Percentiles rank a stretch among this genome's conserved stretches.
Conservation (phyloP, 108 stramenopile species). For the Seminavis robusta region DNA sequence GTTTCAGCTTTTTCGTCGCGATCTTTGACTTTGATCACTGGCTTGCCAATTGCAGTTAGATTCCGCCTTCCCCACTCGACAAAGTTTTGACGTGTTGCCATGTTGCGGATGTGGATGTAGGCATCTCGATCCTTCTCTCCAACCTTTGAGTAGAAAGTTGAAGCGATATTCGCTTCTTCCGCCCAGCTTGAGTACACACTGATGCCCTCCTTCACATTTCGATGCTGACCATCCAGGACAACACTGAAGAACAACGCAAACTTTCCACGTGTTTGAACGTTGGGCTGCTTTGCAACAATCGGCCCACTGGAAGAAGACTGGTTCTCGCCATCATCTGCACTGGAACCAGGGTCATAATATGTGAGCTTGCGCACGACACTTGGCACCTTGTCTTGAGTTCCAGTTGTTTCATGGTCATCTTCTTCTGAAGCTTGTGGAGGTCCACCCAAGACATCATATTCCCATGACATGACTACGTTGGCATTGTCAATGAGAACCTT, state of each 20-base stretch:
- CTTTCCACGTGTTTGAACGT: too few species aligned
- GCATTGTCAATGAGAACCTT: conserved; percentile 4
- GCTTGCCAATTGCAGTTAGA: neutral
- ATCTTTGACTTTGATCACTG: too few species aligned
- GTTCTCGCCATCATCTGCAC: too few species aligned
- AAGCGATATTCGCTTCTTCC: conserved; percentile 3
- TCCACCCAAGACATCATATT: conserved; percentile 3
- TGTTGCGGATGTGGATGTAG: neutral
- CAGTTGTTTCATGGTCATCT: too few species aligned
- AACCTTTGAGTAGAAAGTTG: conserved; percentile 4
- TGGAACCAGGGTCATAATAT: too few species aligned
- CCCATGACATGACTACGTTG: conserved; percentile 1
- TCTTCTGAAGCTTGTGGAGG: too few species aligned
- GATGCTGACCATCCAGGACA: conserved; percentile 1
- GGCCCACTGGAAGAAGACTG: too few species aligned
- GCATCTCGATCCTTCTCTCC: conserved; percentile 3
- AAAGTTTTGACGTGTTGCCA: neutral
- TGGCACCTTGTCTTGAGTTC: too few species aligned
- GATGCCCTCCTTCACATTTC: too few species aligned
- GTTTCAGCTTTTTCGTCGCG: too few species aligned
- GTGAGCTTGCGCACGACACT: too few species aligned
- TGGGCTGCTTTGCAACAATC: too few species aligned
- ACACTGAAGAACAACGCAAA: neutral
- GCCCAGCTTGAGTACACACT: conserved; percentile 11
- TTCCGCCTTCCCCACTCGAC: neutral